Evolutionary conservation across 2,329 filamentous ascomycete species (phyloP), one percentile per base, ranked within the genome.

Genomic region (Dryadomyces quercus-mongolicae): DNA sequence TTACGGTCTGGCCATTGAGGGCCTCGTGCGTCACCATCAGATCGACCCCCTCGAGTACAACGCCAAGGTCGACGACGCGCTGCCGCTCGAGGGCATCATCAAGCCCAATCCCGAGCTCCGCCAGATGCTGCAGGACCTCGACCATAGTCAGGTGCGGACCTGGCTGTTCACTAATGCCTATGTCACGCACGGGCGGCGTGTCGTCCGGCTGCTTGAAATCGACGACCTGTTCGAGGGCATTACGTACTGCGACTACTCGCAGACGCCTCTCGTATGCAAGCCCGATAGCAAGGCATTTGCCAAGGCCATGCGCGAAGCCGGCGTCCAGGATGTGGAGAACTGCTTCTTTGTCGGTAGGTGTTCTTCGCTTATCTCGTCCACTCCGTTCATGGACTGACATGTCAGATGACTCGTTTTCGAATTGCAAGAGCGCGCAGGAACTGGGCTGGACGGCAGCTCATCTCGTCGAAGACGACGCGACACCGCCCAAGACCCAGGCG

Each of bases 141-240:
- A 98, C 69, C 84, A 70, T 56, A 80, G 73, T 63, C 94, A 94
- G 66, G 87, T 96, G 59, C 89, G 82, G 59, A 73, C 90, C 34
- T 98, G 94, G 93, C 81, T 98, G 2, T 85, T 98, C 63, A 98
- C 94, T 2, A 98, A 98, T 65, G 93, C 94, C 21, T 96, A 98
- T 64, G 74, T 94, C 59, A 97, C 77, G 38, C 93, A 98, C 64
- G 93, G 82, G 36, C 84, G 81, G 64, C 74, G 90, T 45, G 93
- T 98, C 0, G 82, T 96, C 13, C 82, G 77, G 57, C 72, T 98
- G 20, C 74, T 98, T 2, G 84, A 80, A 2, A 74, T 98, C 22
- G 90, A 94, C 1, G 88, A 95, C 65, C 71, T 92, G 25, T 98
- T 98, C 65, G 92, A 97, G 59, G 93, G 93, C 8, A 81, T 97